Evolutionary conservation across 192 early-diverging fungal species (phyloP).

Genomic region (Podochytrium sp.): DNA sequence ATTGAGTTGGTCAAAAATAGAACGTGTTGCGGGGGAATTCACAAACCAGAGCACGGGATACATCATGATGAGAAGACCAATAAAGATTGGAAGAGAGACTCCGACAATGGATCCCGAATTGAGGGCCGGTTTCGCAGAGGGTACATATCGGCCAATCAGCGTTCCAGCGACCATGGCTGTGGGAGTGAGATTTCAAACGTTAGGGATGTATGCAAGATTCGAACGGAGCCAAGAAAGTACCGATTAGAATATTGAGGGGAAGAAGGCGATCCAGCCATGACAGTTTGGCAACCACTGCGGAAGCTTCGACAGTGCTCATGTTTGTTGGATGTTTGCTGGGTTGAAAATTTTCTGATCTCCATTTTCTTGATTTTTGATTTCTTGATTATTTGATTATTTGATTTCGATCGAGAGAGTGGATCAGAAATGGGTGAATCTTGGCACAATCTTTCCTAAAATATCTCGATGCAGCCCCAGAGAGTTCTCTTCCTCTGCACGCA

Average conservation of each 20-base stretch:
- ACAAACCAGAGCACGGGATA: conserved; percentile 73
- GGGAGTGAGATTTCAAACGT: neutral
- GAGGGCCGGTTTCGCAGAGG: conserved; percentile 52
- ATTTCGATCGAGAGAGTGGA: no score
- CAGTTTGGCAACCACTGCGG: conserved; percentile 5
- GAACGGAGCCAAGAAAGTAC: neutral
- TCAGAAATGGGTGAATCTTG: no score
- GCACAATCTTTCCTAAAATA: no score
- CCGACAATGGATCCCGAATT: conserved; percentile 59
- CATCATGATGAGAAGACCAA: conserved; percentile 75
- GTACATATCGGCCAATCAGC: conserved; percentile 64
- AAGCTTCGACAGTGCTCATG: no score
- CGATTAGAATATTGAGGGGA: conserved; percentile 27
- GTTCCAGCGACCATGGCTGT: conserved; percentile 61
- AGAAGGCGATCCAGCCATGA: conserved; percentile 34
- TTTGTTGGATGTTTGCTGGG: neutral
- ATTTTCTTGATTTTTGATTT: neutral
- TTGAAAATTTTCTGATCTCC: neutral
- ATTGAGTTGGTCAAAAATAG: neutral
- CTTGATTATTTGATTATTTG: conserved; percentile 1
- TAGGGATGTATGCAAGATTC: neutral
- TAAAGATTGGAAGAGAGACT: conserved; percentile 68
- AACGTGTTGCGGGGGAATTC: neutral
- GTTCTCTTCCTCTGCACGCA: conserved; percentile 44
- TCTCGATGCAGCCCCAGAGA: no score